Base-by-base conservation (phyloP, 2,329 filamentous ascomycete species). In the Colletotrichum melonis region DNA sequence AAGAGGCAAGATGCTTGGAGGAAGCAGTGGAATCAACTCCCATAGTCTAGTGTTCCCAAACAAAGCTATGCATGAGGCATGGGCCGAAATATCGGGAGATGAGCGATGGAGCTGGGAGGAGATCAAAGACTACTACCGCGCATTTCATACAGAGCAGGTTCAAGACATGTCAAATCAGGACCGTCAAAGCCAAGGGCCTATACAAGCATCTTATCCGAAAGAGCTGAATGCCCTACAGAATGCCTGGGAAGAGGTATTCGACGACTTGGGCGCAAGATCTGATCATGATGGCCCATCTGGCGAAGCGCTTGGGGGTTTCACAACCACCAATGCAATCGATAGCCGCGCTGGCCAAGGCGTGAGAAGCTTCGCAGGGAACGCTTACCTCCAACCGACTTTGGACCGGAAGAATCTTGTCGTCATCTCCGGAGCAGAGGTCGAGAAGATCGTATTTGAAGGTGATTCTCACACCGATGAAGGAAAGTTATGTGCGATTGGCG, bases 21-120 rank as follows among this genome's bases (percentile, higher is more conserved):
- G 58, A 46, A 62, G 58, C 12, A 62, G 58, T n/a, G 58, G 30
- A 42, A 62, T 62, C 58, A 62, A 46, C n/a, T 62, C 58, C 8
- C 35, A 62, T 22, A 62, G 58, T 24, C 16, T 46, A 16, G 32
- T 62, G 3, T 62, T 42, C 8, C 58, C 35, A 24, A 62, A 62
- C 35, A 62, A 62, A 24, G 35, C 30, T 12, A 62, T 62, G 58
- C 35, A 42, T 24, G 35, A 62, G 24, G 35, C 35, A 49, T 62
- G 32, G 35, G 58, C 58, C 35, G 35, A 62, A 7, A 62, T 62
- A 26, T 38, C 58, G 12, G 58, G 58, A 12, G 58, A 62, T 26
- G n/a, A 55, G 12, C 5, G 52, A 55, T 55, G 22, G 52, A 24
- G 52, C 24, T 55, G 22, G 52, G n/a, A 55, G 11, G 1, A 24